Conservation (phyloP, 768 basidiomycete species). For the Lactarius hatsudake region DNA sequence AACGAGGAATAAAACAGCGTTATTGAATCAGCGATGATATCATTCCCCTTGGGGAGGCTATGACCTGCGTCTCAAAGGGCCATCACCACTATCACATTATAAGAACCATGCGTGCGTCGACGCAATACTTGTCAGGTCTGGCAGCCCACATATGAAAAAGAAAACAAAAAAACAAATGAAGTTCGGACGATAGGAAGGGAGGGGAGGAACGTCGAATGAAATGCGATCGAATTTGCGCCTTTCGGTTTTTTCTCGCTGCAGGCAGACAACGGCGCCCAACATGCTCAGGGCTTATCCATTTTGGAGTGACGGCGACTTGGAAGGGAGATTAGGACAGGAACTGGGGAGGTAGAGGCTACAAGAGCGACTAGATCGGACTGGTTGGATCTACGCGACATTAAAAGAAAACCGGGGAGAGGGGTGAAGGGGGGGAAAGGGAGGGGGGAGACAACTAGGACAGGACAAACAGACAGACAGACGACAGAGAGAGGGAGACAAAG, state of each 20-base stretch:
- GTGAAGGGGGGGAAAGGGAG: neutral
- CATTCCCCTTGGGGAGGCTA: constrained; percentile 14
- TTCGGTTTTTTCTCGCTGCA: neutral
- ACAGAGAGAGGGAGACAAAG: neutral
- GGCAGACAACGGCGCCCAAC: constrained; percentile 13
- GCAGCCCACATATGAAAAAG: neutral
- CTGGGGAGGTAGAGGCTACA: neutral
- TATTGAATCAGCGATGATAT: constrained; percentile 18
- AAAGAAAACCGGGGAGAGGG: constrained; percentile 15
- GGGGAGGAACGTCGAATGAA: neutral
- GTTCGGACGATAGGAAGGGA: neutral
- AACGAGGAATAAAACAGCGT: neutral
- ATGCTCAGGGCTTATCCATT: constrained; percentile 22
- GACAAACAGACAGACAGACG: neutral
- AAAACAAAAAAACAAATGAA: neutral
- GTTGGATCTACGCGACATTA: constrained; percentile 15
- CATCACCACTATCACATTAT: neutral
- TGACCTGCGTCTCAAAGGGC: neutral
- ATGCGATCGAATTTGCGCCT: constrained; percentile 19
- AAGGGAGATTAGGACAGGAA: constrained; percentile 4
- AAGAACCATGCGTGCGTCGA: neutral
- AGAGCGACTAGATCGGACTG: constrained; percentile 12
- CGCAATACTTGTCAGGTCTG: neutral
- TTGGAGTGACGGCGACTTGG: constrained; percentile 24
- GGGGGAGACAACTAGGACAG: neutral